A percentile compares a stretch with the other conserved stretches of the same genome.
Conservation (phyloP, 139 green algal genomes). For the Tetraselmis chui region DNA sequence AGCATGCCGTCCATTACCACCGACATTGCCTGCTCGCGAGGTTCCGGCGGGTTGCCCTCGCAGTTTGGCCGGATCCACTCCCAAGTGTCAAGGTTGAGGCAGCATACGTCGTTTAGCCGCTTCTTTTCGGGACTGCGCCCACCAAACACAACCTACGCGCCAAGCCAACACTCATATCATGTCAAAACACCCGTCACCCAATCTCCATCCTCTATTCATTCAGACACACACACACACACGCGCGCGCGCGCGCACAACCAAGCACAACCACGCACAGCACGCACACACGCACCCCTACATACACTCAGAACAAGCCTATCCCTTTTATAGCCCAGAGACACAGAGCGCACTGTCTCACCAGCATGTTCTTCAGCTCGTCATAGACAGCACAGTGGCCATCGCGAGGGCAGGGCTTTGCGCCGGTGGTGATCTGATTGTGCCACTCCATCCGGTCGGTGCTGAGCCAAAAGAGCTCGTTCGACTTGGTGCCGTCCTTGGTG, state of each 20-base stretch:
- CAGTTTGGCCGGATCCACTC: constrained; percentile 37
- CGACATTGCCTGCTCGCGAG: constrained; percentile 39
- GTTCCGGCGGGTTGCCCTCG: constrained; percentile 36
- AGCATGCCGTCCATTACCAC: neutral
- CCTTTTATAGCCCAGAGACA: constrained; percentile 10
- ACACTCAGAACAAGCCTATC: no score
- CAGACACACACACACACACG: no score
- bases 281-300: no score
- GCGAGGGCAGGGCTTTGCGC: constrained; percentile 43
- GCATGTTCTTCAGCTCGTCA: constrained; percentile 17
- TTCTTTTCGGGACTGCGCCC: constrained; percentile 54
- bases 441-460: constrained; percentile 76
- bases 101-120: constrained; percentile 58
- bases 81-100: constrained; percentile 29
- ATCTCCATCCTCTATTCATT: no score
- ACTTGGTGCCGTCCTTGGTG: constrained; percentile 44
- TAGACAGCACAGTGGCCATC: constrained; percentile 40
- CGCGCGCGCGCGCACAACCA: no score
- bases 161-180: no score
- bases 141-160: constrained; percentile 80
- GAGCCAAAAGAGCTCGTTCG: constrained; percentile 68
- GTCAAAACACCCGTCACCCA: no score
- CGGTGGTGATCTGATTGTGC: constrained; percentile 54
- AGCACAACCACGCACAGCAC: no score
- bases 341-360: neutral